Evolutionary conservation across 805 yeast species (phyloP).

Genomic region (Candida silvicultrix): DNA sequence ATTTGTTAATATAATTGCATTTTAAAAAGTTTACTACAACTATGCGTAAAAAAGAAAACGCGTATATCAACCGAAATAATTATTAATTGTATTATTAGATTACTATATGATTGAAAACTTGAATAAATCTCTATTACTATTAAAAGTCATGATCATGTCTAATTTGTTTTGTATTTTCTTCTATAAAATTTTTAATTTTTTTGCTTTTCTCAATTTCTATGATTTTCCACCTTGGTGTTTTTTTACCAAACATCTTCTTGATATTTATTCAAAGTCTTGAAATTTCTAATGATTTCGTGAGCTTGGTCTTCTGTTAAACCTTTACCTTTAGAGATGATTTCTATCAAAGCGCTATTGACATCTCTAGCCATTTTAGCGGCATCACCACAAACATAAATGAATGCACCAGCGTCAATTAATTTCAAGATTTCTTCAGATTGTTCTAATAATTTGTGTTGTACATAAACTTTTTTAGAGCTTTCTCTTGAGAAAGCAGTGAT

Average conservation of each 20-base stretch:
- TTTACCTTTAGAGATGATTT: conserved; percentile 58
- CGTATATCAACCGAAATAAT: no score
- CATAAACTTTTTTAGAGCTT: conserved; percentile 59
- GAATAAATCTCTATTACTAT: no score
- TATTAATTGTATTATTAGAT: no score
- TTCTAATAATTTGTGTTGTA: conserved; percentile 70
- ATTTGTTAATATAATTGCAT: no score
- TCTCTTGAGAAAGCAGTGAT: conserved; percentile 87
- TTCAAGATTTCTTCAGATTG: conserved; percentile 33
- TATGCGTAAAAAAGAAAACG: no score
- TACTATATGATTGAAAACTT: no score
- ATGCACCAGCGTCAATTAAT: conserved; percentile 68
- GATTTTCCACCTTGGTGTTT: no score
- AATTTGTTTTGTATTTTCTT: background rate
- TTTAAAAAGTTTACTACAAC: no score
- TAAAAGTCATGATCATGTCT: background rate
- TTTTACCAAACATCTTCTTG: conserved; percentile 96
- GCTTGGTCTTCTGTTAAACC: conserved; percentile 64
- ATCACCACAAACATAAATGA: conserved; percentile 94
- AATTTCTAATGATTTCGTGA: conserved; percentile 65
- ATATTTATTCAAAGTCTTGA: conserved; percentile 79
- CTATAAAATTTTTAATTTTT: no score
- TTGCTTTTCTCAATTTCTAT: no score
- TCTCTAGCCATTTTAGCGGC: conserved; percentile 95
- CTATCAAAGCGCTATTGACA: conserved; percentile 64